Conservation (phyloP, 164 flowering plant species). For the Vitis rupestris region DNA sequence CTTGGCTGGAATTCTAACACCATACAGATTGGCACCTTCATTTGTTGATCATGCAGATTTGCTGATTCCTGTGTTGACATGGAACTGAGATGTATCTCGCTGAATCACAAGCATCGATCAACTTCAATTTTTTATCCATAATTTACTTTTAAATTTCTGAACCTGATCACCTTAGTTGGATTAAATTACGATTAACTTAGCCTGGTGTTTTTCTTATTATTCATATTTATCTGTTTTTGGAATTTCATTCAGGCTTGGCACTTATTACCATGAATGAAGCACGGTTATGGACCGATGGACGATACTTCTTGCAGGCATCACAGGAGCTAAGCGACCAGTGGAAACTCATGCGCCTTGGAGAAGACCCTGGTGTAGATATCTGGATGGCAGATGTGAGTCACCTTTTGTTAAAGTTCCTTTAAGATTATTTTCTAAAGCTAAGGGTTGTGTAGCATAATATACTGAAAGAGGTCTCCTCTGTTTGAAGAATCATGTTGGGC, state of each 20-base stretch:
- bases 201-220: neutral
- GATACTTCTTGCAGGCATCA: constrained; percentile 90
- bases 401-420: neutral
- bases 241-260: constrained; percentile 65
- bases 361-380: constrained; percentile 74
- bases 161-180: neutral
- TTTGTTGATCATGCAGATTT: no score
- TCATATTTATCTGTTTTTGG: constrained; percentile 1
- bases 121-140: no score
- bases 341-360: constrained; percentile 93
- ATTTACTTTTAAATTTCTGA: no score
- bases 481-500: no score
- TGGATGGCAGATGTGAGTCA: constrained; percentile 90
- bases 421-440: neutral
- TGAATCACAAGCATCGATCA: no score
- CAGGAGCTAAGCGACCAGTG: constrained; percentile 74
- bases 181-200: neutral
- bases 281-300: constrained; percentile 93
- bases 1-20: no score
- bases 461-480: no score
- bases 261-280: constrained; percentile 76
- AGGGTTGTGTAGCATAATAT: neutral
- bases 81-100: no score
- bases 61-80: no score
- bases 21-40: no score